Evolutionary conservation across 169 alveolate genomes (phyloP).

Genomic region (Cryptosporidium sp.): DNA sequence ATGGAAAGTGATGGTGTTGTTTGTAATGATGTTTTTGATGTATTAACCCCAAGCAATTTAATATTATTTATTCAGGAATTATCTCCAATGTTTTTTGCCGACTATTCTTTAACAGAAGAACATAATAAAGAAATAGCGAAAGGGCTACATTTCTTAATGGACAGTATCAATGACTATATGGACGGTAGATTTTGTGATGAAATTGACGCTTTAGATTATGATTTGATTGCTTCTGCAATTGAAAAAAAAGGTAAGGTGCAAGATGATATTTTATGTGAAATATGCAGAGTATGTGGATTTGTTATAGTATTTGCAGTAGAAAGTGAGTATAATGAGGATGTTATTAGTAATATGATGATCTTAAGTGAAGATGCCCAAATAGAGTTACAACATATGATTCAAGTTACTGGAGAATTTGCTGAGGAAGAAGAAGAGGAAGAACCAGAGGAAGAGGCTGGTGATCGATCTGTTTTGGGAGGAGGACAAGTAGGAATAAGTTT

Average conservation of each 20-base stretch:
- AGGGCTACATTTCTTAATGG: constrained; percentile 71
- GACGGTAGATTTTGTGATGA: constrained; percentile 72
- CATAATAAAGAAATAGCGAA: constrained; percentile 24
- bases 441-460: not conserved
- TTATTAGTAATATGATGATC: constrained; percentile 66
- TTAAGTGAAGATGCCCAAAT: constrained; percentile 65
- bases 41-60: constrained; percentile 49
- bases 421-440: constrained; percentile 52
- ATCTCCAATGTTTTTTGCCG: constrained; percentile 76
- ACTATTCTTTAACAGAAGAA: constrained; percentile 47
- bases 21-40: constrained; percentile 49
- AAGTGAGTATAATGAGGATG: constrained; percentile 65
- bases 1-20: constrained; percentile 45
- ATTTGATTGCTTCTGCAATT: constrained; percentile 57
- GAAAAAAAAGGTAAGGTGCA: constrained; percentile 46
- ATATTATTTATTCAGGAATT: constrained; percentile 61
- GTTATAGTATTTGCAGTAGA: constrained; percentile 75
- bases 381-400: constrained; percentile 70
- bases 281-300: constrained; percentile 64
- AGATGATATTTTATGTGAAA: constrained; percentile 17
- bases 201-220: constrained; percentile 66
- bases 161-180: constrained; percentile 64
- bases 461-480: not conserved
- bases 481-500: constrained; percentile 17
- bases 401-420: constrained; percentile 68